These are phyloP conservation scores for Penicillium taxi DNA, from an alignment of 495 filamentous ascomycete genomes.

Conservation along the genomic window DNA sequence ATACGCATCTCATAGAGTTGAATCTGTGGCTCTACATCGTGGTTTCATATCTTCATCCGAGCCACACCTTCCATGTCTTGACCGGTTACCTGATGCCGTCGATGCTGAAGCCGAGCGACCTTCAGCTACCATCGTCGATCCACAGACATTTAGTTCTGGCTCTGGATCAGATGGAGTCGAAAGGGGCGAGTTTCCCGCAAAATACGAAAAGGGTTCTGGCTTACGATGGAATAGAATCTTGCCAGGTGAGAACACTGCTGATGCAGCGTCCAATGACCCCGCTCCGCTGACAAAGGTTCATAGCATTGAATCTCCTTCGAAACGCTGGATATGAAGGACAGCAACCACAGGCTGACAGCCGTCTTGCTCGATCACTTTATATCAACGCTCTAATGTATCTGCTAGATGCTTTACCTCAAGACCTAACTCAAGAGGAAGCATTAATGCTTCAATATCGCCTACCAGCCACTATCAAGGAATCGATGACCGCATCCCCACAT, in stretches of 20 bases:
- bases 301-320: constrained; percentile 35
- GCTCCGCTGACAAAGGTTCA: background rate
- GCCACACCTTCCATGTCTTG: constrained; percentile 8
- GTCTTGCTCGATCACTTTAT: constrained; percentile 57
- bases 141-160: constrained; percentile 10
- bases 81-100: constrained; percentile 1
- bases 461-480: constrained; percentile 20
- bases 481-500: constrained; percentile 5
- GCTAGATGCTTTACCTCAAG: constrained; percentile 53
- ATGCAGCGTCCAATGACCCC: background rate
- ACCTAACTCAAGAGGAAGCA: constrained; percentile 41
- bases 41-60: constrained; percentile 16
- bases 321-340: constrained; percentile 35
- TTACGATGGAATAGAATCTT: constrained; percentile 35
- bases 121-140: constrained; percentile 15
- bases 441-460: constrained; percentile 22
- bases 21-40: constrained; percentile 4
- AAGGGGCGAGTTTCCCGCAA: constrained; percentile 10
- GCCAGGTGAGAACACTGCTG: constrained; percentile 23
- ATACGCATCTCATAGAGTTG: constrained; percentile 15
- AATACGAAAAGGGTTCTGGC: constrained; percentile 32
- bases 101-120: constrained; percentile 8
- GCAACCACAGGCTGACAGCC: constrained; percentile 27
- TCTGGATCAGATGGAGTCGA: constrained; percentile 12
- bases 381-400: constrained; percentile 59